Evolutionary conservation across 1,139 yeast species (phyloP).

Genomic region (Candida sojae): DNA sequence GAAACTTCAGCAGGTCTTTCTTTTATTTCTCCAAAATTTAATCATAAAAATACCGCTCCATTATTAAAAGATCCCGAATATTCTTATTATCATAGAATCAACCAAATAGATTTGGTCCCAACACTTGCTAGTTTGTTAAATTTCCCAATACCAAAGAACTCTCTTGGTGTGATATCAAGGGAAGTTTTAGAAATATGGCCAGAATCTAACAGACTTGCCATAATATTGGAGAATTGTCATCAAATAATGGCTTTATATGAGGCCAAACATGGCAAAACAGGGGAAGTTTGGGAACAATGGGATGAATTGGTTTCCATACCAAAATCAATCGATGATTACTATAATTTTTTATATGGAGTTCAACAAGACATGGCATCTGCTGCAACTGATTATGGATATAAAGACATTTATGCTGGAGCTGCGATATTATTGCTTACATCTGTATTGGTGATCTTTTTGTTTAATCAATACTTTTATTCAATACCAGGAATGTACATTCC

Average conservation of each 20-base stretch:
- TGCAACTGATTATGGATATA: constrained; percentile 73
- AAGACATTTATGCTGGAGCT: constrained; percentile 52
- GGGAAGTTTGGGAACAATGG: constrained; percentile 17
- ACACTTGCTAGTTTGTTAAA: constrained; percentile 73
- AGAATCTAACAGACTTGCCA: constrained; percentile 32
- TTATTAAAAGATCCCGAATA: constrained; percentile 39
- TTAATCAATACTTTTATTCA: constrained; percentile 18
- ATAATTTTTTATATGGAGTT: constrained; percentile 43
- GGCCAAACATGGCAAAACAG: constrained; percentile 23
- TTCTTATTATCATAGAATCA: constrained; percentile 54
- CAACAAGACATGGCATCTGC: constrained; percentile 63
- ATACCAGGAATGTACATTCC: constrained; percentile 11
- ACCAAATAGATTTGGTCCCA: constrained; percentile 89
- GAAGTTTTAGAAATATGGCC: constrained; percentile 58
- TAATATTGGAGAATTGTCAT: constrained; percentile 59
- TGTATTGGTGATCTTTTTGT: constrained; percentile 21
- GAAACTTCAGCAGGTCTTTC: constrained; percentile 87
- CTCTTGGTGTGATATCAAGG: constrained; percentile 70
- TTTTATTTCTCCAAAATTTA: constrained; percentile 64
- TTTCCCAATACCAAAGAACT: constrained; percentile 84
- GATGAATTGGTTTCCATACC: constrained; percentile 10
- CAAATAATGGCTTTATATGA: constrained; percentile 51
- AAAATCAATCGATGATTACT: constrained; percentile 23
- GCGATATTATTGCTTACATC: constrained; percentile 30
- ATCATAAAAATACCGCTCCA: constrained; percentile 35